Conservation (phyloP, 192 early-diverging fungal species). For the Globomyces pollinis-pini region DNA sequence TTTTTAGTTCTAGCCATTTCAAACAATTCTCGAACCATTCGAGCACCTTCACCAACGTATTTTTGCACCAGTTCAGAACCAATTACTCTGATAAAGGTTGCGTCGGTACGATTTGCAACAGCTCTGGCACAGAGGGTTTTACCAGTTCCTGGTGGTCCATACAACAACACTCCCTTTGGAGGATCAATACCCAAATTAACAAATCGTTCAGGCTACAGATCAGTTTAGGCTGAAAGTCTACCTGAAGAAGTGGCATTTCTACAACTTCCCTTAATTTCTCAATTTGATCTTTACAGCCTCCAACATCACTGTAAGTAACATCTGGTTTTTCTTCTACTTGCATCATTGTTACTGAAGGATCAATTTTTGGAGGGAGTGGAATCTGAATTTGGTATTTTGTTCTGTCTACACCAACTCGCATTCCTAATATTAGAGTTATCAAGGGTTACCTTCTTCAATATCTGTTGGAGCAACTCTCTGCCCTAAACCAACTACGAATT, state of each 20-base stretch:
- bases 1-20: conserved; percentile 99
- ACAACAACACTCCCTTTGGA: conserved; percentile 96
- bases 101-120: conserved; percentile 98
- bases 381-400: conserved; percentile 99
- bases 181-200: conserved; percentile 98
- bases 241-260: conserved; percentile 89
- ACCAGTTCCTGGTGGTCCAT: conserved; percentile 87
- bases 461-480: conserved; percentile 97
- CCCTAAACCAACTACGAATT: conserved; percentile 96
- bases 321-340: conserved; percentile 99
- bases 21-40: conserved; percentile 99
- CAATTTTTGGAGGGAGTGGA: conserved; percentile 97
- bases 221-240: conserved; percentile 33
- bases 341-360: conserved; percentile 98
- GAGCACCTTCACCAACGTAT: conserved; percentile 82
- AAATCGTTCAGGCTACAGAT: conserved; percentile 92
- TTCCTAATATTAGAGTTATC: conserved; percentile 54
- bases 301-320: conserved; percentile 99
- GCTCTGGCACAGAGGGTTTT: conserved; percentile 97
- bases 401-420: conserved; percentile 75
- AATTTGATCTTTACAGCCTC: conserved; percentile 99
- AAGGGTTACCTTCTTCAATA: conserved; percentile 99
- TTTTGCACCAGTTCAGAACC: conserved; percentile 99
- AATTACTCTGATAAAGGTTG: conserved; percentile 99
- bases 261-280: conserved; percentile 99